These are phyloP conservation scores for Pleurotus cornucopiae DNA, from an alignment of 768 basidiomycete genomes.

Conservation along the genomic window DNA sequence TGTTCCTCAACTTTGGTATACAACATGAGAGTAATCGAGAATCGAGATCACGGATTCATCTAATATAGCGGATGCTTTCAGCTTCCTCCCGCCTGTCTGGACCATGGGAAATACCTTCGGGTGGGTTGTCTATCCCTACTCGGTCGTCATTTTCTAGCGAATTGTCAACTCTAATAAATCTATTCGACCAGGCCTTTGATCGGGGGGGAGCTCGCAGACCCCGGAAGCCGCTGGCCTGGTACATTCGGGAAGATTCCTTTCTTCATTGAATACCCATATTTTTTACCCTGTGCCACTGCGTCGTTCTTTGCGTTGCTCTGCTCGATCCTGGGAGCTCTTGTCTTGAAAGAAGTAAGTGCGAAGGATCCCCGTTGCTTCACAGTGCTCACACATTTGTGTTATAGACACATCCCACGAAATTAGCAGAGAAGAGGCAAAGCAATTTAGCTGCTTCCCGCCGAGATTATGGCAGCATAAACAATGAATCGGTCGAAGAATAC, in stretches of 20 bases:
- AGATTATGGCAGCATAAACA: neutral
- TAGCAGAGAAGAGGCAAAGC: neutral
- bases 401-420: neutral
- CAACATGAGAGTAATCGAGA: conserved; percentile 1
- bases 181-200: conserved; percentile 18
- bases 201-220: conserved; percentile 28
- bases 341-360: conserved; percentile 25
- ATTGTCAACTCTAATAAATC: neutral
- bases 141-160: neutral
- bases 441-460: no score
- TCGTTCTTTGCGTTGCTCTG: neutral
- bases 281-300: conserved; percentile 23
- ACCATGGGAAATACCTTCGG: conserved; percentile 20
- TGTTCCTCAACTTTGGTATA: neutral
- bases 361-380: neutral
- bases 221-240: conserved; percentile 25
- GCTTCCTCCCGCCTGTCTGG: conserved; percentile 24
- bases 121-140: conserved; percentile 11
- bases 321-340: conserved; percentile 16
- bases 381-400: neutral
- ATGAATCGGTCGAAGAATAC: conserved; percentile 11
- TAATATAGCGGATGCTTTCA: conserved; percentile 23
- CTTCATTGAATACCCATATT: conserved; percentile 29
- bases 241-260: conserved; percentile 22
- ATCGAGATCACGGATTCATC: conserved; percentile 22